Conservation (phyloP, 345 rosid genomes). For the Eutrema heterophyllum region DNA sequence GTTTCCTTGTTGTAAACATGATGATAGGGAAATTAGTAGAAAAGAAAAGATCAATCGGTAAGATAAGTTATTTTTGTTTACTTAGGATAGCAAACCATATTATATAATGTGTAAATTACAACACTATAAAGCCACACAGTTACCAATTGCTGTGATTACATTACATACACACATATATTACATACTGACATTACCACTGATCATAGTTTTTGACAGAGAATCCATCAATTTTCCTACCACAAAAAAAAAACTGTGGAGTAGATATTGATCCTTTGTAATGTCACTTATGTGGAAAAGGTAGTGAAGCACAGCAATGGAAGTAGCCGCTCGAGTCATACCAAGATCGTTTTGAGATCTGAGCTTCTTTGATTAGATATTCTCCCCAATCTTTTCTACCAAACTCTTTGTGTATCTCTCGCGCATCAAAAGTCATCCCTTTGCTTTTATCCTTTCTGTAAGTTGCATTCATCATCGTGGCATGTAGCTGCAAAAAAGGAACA, state of each 20-base stretch:
- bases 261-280: background rate
- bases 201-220: background rate
- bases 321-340: conserved; percentile 57
- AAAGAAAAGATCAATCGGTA: background rate
- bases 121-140: background rate
- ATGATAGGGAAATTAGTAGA: background rate
- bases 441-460: conserved; percentile 40
- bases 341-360: conserved; percentile 82
- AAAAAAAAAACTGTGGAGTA: background rate
- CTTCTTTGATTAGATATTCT: conserved; percentile 68
- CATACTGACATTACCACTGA: conserved; percentile 13
- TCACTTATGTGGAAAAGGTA: conserved; percentile 50
- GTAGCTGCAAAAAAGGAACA: conserved; percentile 50
- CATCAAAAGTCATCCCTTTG: conserved; percentile 49
- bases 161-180: background rate
- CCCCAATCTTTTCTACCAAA: conserved; percentile 80
- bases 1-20: background rate
- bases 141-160: background rate
- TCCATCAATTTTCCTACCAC: too few species aligned
- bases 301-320: conserved; percentile 67
- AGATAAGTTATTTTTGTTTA: background rate
- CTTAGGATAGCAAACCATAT: background rate
- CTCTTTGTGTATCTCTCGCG: conserved; percentile 49
- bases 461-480: conserved; percentile 80
- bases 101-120: background rate